Base-by-base conservation (phyloP, 2,329 filamentous ascomycete species). In the Lachnum nothofagi region DNA sequence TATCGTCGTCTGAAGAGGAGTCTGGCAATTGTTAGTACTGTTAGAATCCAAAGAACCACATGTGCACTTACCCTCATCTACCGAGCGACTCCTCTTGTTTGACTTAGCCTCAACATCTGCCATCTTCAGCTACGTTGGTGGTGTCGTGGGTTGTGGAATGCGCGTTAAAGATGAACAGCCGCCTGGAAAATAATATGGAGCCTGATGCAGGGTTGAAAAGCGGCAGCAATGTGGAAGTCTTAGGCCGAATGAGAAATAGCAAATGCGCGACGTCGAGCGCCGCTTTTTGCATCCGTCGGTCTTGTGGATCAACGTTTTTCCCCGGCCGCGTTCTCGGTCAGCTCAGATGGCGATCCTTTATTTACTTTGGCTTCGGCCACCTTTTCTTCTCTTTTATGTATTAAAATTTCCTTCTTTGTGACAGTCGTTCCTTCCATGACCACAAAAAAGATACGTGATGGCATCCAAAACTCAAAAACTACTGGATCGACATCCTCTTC, bases 1-100 rank as follows among this genome's bases (percentile, higher is more conserved):
- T 93, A 65, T 95, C 91, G 70, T 96, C 90, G 62, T 89, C 86
- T 3, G 87, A 91, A 29, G 88, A 94, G 41, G 60, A 60, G 47
- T 68, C 65, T 54, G 46, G 38, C 16, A n/a, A 20, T 43, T 17
- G 48, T 40, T 37, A 41, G 33, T 29, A 42, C 12, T 12, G 31
- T 25, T 33, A 47, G 25, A 6, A 6, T 22, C 48, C 19, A 19
- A 33, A 51, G 42, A 45, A 24, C 10, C 12, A 35, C 25, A 6
- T 14, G 7, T 44, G n/a, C 20, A 51, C 64, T 42, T 52, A 60
- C 60, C 61, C 48, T 63, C 59, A 23, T 60, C 62, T 35, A 78
- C 78, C 23, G 76, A 74, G 60, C 80, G 78, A 54, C 72, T 77
- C 52, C 82, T 74, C 67, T 80, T 80, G 48, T 70, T 72, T 3